Base-by-base conservation (phyloP, 177 flowering plant species). In the Telopea speciosissima region DNA sequence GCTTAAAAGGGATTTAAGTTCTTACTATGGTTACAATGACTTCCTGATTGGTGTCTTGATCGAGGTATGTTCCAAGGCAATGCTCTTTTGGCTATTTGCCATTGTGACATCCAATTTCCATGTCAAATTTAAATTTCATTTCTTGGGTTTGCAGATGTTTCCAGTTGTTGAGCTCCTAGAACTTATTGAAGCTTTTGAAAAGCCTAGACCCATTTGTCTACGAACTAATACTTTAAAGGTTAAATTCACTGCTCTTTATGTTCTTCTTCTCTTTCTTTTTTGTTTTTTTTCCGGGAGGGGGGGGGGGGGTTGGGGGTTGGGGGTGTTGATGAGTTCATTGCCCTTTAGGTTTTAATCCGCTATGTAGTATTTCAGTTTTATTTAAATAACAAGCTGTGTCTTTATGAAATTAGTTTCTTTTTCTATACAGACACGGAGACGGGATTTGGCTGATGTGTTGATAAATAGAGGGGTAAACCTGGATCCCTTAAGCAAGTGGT, bases 11-110 rank as follows among this genome's bases (percentile, higher is more conserved):
- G 97, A 92, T 72, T 80, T 95, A 70, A 66, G 85, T 72, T 87
- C 96, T 69, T 95, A 91, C 76, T 92, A 90, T 81, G 99, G 97
- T 65, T 95, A 95, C 86, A 95, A 95, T 81, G 94, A 95, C 5
- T 93, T 90, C 74, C 80, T 95, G 23, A 90, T 93, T 81, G 94
- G 82, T 31, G 76, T 77, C 74, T 70, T 92, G 62, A 78, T 92
- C 40, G 98, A 94, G 95, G 97, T 94, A 66, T 60, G 71, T 21
- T 12, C 10, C 33, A 52, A 36, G 33, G 42, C 28, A 25, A 54
- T 63, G 8, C n/a, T 28, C 67, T 66, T 65, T 13, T 19, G 28
- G 25, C 24, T n/a, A 40, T 33, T 26, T 26, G n/a, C 45, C 52
- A 1, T 21, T 36, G 40, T 36, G 40, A 36, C 40, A 36, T 36